Conservation (phyloP, 2,329 filamentous ascomycete species). For the Rosellinia necatrix region DNA sequence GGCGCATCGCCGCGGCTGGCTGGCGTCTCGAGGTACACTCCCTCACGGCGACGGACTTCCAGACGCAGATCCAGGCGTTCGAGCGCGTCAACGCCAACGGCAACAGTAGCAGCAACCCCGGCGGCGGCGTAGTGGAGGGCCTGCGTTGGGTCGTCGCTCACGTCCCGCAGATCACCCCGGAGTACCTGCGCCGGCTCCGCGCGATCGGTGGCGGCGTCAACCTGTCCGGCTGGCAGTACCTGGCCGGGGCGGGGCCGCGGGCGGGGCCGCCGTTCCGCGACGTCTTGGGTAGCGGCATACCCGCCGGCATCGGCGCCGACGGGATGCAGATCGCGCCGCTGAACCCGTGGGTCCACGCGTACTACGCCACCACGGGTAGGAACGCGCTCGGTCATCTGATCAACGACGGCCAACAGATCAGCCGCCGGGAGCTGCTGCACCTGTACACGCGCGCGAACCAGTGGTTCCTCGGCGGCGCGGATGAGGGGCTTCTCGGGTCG, state of each 20-base stretch:
- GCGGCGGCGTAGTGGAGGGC: too few species aligned
- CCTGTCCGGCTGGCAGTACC: constrained; percentile 36
- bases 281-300: constrained; percentile 38
- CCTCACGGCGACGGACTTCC: constrained; percentile 31
- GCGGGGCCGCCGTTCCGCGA: constrained; percentile 39
- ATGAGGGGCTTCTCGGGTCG: constrained; percentile 34
- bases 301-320: constrained; percentile 36
- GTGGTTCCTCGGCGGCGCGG: constrained; percentile 38
- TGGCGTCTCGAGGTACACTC: constrained; percentile 41
- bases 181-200: constrained; percentile 35
- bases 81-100: constrained; percentile 29
- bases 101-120: too few species aligned
- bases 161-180: constrained; percentile 36
- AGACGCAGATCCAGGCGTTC: constrained; percentile 34
- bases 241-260: constrained; percentile 30
- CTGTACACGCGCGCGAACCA: constrained; percentile 37
- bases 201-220: constrained; percentile 38
- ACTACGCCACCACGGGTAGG: constrained; percentile 38
- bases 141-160: constrained; percentile 39
- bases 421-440: constrained; percentile 30
- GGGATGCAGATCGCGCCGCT: constrained; percentile 40
- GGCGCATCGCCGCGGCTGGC: constrained; percentile 31
- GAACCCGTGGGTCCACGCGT: constrained; percentile 39
- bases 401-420: constrained; percentile 35
- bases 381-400: constrained; percentile 36